Conservation (phyloP, 257 asterid genomes). For the Datura wrightii region DNA sequence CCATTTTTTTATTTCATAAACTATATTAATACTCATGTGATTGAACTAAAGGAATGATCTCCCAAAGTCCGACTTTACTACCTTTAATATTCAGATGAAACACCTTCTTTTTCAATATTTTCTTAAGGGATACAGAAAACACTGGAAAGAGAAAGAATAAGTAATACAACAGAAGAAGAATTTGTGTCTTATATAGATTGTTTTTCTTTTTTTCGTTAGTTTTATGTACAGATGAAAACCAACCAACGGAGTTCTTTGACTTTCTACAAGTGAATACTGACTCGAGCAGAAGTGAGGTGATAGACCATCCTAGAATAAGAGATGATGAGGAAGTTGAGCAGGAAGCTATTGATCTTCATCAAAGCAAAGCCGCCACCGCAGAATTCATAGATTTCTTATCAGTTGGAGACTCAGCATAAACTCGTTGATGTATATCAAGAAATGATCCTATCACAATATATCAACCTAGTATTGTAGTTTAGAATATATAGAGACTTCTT, state of each 20-base stretch:
- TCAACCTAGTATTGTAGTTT: not conserved
- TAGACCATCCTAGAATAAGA: constrained; percentile 53
- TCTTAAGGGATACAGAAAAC: too few relatives aligned
- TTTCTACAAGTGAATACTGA: constrained; percentile 77
- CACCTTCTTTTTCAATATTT: too few relatives aligned
- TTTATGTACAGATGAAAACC: constrained; percentile 21
- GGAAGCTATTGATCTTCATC: constrained; percentile 2
- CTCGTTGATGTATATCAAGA: not conserved
- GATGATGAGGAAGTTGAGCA: constrained; percentile 65
- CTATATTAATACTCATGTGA: too few relatives aligned
- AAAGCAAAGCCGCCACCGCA: not conserved
- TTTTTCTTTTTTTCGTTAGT: not conserved
- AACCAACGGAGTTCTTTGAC: constrained; percentile 68
- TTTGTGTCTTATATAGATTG: too few relatives aligned
- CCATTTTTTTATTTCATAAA: too few relatives aligned
- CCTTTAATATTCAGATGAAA: too few relatives aligned
- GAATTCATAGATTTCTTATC: constrained; percentile 30
- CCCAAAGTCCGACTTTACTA: too few relatives aligned
- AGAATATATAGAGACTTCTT: not conserved
- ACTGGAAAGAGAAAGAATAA: too few relatives aligned
- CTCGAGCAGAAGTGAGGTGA: constrained; percentile 72
- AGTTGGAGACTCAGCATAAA: not conserved
- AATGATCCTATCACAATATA: too few relatives aligned
- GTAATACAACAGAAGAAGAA: too few relatives aligned
- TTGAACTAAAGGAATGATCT: too few relatives aligned